A percentile compares a stretch with the other conserved stretches of the same genome.
Evolutionary conservation across 1,284 basidiomycete genomes (phyloP).

Genomic region (Boletus smithii): DNA sequence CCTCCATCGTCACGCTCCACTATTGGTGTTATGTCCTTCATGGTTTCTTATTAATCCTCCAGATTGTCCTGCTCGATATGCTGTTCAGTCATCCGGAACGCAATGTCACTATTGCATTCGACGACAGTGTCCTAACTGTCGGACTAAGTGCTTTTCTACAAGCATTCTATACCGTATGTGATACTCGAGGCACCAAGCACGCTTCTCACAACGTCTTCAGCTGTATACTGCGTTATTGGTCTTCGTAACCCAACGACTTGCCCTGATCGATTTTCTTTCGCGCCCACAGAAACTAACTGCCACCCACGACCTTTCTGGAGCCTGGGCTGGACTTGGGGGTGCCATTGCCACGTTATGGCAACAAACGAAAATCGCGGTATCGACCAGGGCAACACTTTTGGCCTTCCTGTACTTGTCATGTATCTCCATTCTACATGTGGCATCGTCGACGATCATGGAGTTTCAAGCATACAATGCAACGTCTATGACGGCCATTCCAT

Average conservation of each 20-base stretch:
- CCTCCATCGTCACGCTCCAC: background rate
- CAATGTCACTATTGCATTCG: background rate
- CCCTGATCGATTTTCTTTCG: background rate
- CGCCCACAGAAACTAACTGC: slow-evolving; percentile 1
- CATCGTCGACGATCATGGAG: slow-evolving; percentile 2
- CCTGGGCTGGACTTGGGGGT: slow-evolving; percentile 6
- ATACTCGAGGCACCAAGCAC: background rate
- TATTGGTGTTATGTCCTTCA: slow-evolving; percentile 9
- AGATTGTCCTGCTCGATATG: slow-evolving; percentile 4
- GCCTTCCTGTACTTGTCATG: slow-evolving; percentile 4
- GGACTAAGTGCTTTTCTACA: slow-evolving; percentile 12
- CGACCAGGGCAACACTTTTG: background rate
- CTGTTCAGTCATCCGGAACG: slow-evolving; percentile 5
- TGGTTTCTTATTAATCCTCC: slow-evolving; percentile 3
- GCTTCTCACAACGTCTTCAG: background rate
- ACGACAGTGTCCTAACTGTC: background rate
- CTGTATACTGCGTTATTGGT: slow-evolving; percentile 4
- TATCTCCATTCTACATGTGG: slow-evolving; percentile 1
- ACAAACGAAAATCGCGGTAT: slow-evolving; percentile 2
- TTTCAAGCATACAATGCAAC: background rate
- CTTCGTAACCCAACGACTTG: slow-evolving; percentile 6
- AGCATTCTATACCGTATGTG: slow-evolving; percentile 12
- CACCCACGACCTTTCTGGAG: slow-evolving; percentile 4
- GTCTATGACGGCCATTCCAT: background rate
- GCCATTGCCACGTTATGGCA: slow-evolving; percentile 4